Evolutionary conservation across 345 rosid genomes (phyloP).

Genomic region (Syzygium jambos): DNA sequence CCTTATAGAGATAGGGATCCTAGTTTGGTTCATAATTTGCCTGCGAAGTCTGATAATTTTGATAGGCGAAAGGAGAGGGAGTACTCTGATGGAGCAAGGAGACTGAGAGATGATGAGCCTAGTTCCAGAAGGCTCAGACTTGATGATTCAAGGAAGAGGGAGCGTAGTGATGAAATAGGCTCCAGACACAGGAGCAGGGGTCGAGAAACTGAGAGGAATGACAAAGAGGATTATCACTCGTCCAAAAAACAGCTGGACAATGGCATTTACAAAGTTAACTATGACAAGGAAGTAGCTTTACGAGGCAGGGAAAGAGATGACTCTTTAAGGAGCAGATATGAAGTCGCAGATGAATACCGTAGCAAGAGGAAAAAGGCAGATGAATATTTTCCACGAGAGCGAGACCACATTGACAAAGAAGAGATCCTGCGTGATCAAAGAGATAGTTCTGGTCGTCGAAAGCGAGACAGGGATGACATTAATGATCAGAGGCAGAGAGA

Average conservation of each 20-base stretch:
- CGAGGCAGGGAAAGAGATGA: conserved; percentile 59
- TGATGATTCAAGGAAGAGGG: conserved; percentile 70
- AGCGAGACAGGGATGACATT: conserved; percentile 71
- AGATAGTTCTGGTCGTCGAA: conserved; percentile 53
- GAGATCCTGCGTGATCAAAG: conserved; percentile 48
- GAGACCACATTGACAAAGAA: conserved; percentile 45
- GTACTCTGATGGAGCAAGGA: conserved; percentile 46
- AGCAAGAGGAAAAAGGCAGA: conserved; percentile 76
- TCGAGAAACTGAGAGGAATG: conserved; percentile 55
- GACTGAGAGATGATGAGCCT: conserved; percentile 55
- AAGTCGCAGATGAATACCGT: conserved; percentile 48
- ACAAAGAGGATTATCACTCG: conserved; percentile 53
- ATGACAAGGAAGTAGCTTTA: conserved; percentile 46
- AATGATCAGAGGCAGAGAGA: conserved; percentile 74
- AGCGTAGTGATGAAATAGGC: conserved; percentile 56
- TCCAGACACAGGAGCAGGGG: conserved; percentile 64
- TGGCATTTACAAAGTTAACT: conserved; percentile 43
- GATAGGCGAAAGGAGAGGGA: conserved; percentile 68
- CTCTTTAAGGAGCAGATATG: conserved; percentile 43
- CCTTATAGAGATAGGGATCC: conserved; percentile 54
- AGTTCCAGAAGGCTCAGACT: conserved; percentile 44
- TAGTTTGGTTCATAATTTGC: conserved; percentile 23
- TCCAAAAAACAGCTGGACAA: conserved; percentile 70
- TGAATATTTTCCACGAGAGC: conserved; percentile 50
- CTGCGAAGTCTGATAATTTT: conserved; percentile 43